phyloP scores from a whole-genome alignment of 2,329 filamentous ascomycete genomes.

The Calonectria naviculata region DNA sequence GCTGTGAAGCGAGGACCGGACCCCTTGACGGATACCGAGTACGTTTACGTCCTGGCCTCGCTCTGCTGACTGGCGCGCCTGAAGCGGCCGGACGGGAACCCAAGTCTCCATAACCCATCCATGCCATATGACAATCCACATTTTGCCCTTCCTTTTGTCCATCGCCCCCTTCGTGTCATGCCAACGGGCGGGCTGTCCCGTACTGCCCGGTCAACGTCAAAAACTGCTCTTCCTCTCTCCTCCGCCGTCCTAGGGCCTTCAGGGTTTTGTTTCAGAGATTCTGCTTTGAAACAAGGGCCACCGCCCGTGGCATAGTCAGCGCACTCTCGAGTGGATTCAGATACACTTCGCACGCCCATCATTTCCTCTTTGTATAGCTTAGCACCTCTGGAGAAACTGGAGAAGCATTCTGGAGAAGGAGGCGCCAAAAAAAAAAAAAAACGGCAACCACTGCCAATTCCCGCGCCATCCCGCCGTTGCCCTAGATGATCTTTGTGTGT shows the following conservation, averaged over 20 bases:
- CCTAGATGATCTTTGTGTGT: no score
- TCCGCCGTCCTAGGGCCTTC: neutral
- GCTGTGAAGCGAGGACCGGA: neutral
- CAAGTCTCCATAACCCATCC: constrained; percentile 1
- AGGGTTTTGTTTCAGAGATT: neutral
- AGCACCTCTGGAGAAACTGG: constrained; percentile 3
- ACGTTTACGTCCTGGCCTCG: neutral
- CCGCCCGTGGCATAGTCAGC: neutral
- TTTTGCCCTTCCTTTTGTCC: constrained; percentile 36
- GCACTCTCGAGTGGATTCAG: neutral
- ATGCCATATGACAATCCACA: constrained; percentile 10
- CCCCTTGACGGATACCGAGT: neutral
- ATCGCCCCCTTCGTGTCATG: constrained; percentile 7
- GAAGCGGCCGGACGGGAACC: constrained; percentile 29
- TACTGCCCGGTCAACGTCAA: constrained; percentile 7
- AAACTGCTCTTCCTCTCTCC: no score
- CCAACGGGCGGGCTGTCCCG: neutral
- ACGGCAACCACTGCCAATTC: neutral
- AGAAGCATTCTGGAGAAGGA: constrained; percentile 7
- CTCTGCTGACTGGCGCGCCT: constrained; percentile 39
- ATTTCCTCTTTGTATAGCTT: neutral
- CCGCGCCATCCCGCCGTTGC: neutral
- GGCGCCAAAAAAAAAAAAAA: neutral
- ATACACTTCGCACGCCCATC: neutral
- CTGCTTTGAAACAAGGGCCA: constrained; percentile 1